Evolutionary conservation across 257 asterid genomes (phyloP), one percentile per base, ranked within the genome.

Genomic region (Plectranthus barbatus): DNA sequence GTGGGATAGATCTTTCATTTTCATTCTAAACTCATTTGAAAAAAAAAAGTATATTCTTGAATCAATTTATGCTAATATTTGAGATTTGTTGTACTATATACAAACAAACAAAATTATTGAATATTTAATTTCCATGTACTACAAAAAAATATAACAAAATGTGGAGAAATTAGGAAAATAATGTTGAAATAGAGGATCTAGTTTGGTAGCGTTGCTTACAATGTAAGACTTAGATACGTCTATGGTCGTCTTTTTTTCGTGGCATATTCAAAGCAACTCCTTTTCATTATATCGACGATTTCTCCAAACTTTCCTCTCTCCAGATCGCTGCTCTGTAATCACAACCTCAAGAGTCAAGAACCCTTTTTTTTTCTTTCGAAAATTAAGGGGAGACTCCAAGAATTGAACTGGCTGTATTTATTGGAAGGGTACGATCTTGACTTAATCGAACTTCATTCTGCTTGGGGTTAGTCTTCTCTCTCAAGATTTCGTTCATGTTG

Each of bases 401-500:
- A 37, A 14, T 24, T 11, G 13, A 39, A 15, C 44, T 18, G 1
- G 44, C 13, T 44, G 14, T 19, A 44, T 29, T 23, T 56, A 31
- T 50, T 57, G 20, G 41, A 41, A 24, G 48, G 13, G 4, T 14
- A 14, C 13, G n/a, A 46, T 42, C 23, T 19, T 39, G 60, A 29
- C 71, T 66, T 47, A 14, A 60, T 36, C 36, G 13, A 46, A 50
- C 69, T 60, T 68, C 49, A 34, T 40, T 64, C 62, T 7, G 42
- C 70, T 69, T 61, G 71, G 62, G 80, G 76, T 67, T 48, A 20
- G 64, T 55, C 48, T 45, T 60, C 64, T 24, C 56, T 21, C 53
- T 46, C 34, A 39, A 14, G 55, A 49, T 18, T 59, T 36, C 53
- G 1, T 44, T 14, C 24, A 49, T 69, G 7, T 46, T 49, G 18